A percentile compares a stretch with the other conserved stretches of the same genome.
Evolutionary conservation across 495 filamentous ascomycete species (phyloP).

Genomic region (Xylaria scruposa): DNA sequence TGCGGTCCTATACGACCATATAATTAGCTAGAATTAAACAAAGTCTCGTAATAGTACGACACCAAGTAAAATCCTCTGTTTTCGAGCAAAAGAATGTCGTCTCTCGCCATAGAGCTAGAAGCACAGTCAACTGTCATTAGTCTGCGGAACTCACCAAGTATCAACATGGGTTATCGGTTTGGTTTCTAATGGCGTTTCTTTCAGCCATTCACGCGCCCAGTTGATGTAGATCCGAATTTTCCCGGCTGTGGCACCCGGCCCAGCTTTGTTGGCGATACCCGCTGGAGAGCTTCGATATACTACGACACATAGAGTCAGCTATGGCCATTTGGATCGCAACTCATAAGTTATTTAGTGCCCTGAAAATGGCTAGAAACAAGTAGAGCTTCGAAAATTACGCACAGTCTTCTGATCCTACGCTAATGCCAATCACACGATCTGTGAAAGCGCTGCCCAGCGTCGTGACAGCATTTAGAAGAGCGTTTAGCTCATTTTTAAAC

Average conservation of each 20-base stretch:
- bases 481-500: conserved; percentile 68
- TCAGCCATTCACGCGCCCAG: conserved; percentile 59
- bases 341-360: background rate
- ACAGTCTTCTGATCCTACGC: conserved; percentile 76
- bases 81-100: background rate
- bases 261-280: conserved; percentile 46
- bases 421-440: conserved; percentile 72
- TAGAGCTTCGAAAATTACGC: background rate
- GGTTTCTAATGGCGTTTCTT: conserved; percentile 57
- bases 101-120: background rate
- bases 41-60: background rate
- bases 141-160: conserved; percentile 63
- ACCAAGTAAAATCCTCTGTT: background rate
- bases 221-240: conserved; percentile 66
- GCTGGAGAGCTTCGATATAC: conserved; percentile 71
- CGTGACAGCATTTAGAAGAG: conserved; percentile 62
- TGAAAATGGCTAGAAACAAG: background rate
- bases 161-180: conserved; percentile 77
- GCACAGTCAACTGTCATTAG: background rate
- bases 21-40: background rate
- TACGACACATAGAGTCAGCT: conserved; percentile 23
- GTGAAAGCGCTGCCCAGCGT: conserved; percentile 64
- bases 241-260: conserved; percentile 58
- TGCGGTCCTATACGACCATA: conserved; percentile 66
- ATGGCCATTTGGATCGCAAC: background rate